These are phyloP conservation scores for Clathrospora elynae DNA, from an alignment of 2,329 filamentous ascomycete species.

Conservation along the genomic window DNA sequence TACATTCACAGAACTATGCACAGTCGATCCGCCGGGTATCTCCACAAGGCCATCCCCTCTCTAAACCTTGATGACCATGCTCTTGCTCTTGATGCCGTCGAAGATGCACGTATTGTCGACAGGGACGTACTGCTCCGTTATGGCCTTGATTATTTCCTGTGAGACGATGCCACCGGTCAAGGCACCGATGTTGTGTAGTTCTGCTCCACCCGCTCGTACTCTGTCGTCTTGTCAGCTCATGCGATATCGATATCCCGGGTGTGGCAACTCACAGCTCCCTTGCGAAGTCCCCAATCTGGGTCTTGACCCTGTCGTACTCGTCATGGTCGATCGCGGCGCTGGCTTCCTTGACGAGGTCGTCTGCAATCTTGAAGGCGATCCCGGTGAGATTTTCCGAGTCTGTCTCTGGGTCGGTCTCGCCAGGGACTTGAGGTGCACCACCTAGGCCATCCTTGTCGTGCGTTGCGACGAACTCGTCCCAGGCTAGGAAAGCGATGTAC, in stretches of 20 bases:
- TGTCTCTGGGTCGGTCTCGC: slow-evolving; percentile 37
- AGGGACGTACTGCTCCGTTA: slow-evolving; percentile 71
- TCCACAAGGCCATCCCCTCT: background rate
- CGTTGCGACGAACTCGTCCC: slow-evolving; percentile 53
- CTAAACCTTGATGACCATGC: slow-evolving; percentile 56
- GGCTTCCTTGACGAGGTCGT: slow-evolving; percentile 52
- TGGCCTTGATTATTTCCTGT: slow-evolving; percentile 93
- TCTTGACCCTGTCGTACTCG: slow-evolving; percentile 48
- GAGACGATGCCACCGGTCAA: slow-evolving; percentile 89
- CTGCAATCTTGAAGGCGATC: slow-evolving; percentile 51
- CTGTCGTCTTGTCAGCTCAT: slow-evolving; percentile 40
- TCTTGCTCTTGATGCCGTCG: slow-evolving; percentile 64
- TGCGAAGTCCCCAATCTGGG: slow-evolving; percentile 45
- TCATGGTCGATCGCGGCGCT: slow-evolving; percentile 49
- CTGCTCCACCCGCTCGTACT: slow-evolving; percentile 76
- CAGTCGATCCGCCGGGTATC: background rate
- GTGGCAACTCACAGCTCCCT: slow-evolving; percentile 51
- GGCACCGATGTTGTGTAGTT: slow-evolving; percentile 90
- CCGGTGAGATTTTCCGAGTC: slow-evolving; percentile 50
- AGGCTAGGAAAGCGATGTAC: slow-evolving; percentile 59
- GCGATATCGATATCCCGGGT: background rate
- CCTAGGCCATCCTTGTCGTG: slow-evolving; percentile 46
- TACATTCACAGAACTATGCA: no score
- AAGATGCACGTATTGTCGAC: slow-evolving; percentile 68
- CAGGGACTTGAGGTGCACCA: slow-evolving; percentile 46